Conservation (phyloP, 2,329 filamentous ascomycete species). For the Mollisiaceae sp. region DNA sequence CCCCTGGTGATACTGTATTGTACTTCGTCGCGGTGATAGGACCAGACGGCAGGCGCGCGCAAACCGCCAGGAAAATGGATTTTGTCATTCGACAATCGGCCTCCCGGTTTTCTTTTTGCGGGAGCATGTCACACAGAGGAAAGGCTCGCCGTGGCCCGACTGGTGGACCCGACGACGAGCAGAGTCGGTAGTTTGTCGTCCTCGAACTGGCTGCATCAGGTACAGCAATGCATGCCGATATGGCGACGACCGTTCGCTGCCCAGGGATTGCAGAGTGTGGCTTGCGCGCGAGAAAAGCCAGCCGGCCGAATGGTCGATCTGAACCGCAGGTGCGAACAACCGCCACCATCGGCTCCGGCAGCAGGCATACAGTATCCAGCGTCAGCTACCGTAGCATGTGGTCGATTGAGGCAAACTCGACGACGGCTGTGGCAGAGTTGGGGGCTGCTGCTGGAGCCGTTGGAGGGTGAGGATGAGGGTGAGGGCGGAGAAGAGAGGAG, state of each 20-base stretch:
- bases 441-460: not conserved
- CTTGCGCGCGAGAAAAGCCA: not conserved
- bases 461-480: too few species aligned
- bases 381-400: not conserved
- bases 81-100: conserved; percentile 2
- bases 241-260: not conserved
- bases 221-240: not conserved
- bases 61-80: not conserved
- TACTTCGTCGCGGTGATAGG: not conserved
- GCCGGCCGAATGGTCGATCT: conserved; percentile 5
- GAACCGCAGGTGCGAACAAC: not conserved
- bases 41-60: conserved; percentile 4
- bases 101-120: not conserved
- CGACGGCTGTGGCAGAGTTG: not conserved
- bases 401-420: not conserved
- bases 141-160: not conserved
- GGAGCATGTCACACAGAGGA: conserved; percentile 1
- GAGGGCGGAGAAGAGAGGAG: too few species aligned
- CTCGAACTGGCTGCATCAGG: conserved; percentile 3
- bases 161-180: not conserved
- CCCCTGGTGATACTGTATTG: not conserved
- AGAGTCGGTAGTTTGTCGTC: not conserved
- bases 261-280: not conserved
- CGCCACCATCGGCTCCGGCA: not conserved
- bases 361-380: not conserved